Base-by-base conservation (phyloP, 768 basidiomycete species). In the Suillus subluteus region DNA sequence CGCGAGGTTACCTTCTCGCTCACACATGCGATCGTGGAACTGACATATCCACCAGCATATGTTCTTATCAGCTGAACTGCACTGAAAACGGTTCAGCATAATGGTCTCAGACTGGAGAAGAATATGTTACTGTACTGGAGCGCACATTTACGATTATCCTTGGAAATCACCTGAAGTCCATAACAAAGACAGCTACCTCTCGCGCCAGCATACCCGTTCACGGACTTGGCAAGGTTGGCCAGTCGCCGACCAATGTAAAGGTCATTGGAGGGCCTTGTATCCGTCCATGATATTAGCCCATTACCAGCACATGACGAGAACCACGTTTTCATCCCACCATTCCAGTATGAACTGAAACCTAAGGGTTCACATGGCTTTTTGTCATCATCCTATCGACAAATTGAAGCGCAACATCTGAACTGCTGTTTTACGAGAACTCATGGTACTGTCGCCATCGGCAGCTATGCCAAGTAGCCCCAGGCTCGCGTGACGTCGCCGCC, bases 341-440 rank as follows among this genome's bases (percentile, higher is more conserved):
- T 7, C 15, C n/a, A 66, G 11, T 58, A 62, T 43, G 62, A 66
- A 18, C 8, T 13, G 1, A 66, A 55, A 30, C 66, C 50, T 1
- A 63, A 30, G 23, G 62, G 61, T 4, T 12, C 50, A 66, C 11
- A 16, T 66, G 6, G 30, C 62, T 1, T 56, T 66, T 43, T 23
- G 3, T 6, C 62, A 63, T 37, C 43, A 66, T 18, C 8, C 2
- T 18, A 48, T 66, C 38, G 63, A 62, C 16, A 62, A 26, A 4
- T 21, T 8, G 2, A 66, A 44, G 21, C 4, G 9, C 1, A 23
- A 63, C 52, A 35, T 66, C 56, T 37, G 62, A 18, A 26, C 26
- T n/a, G 48, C 50, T 5, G 2, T 40, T 40, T 15, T 62, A 21
- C 54, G 21, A 21, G 40, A 62, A 55, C 46, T 66, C 7, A 38